Evolutionary conservation across 495 filamentous ascomycete species (phyloP).

Genomic region (Tuber umbilicatum): DNA sequence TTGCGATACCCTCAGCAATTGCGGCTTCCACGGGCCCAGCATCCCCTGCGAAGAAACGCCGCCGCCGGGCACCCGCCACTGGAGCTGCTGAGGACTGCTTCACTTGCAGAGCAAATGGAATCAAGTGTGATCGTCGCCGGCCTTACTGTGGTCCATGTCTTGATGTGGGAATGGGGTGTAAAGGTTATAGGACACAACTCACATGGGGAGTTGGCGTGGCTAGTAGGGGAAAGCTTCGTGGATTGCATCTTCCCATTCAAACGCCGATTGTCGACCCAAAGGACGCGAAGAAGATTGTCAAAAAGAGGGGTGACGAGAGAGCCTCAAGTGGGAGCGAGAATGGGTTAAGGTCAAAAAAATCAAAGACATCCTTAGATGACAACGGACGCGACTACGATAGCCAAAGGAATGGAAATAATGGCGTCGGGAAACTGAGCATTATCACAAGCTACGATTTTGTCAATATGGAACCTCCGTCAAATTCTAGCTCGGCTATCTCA

Average conservation of each 20-base stretch:
- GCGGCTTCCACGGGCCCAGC: conserved; percentile 17
- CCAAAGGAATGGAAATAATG: conserved; percentile 25
- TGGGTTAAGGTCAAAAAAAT: conserved; percentile 23
- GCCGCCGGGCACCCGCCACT: conserved; percentile 78
- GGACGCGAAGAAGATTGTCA: conserved; percentile 39
- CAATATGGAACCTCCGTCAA: conserved; percentile 48
- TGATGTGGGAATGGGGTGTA: conserved; percentile 84
- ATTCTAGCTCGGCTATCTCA: conserved; percentile 38
- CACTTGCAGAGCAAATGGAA: conserved; percentile 73
- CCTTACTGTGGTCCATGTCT: conserved; percentile 96
- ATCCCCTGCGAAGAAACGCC: conserved; percentile 55
- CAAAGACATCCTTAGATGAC: conserved; percentile 18
- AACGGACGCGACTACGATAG: conserved; percentile 30
- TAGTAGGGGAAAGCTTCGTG: conserved; percentile 89
- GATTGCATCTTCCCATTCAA: conserved; percentile 75
- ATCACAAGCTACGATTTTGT: conserved; percentile 50
- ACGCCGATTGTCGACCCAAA: conserved; percentile 56
- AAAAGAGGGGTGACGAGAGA: conserved; percentile 46
- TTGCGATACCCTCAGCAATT: conserved; percentile 34
- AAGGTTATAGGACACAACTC: conserved; percentile 92
- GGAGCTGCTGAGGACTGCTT: conserved; percentile 96
- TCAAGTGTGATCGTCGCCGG: conserved; percentile 82
- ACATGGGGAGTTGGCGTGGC: conserved; percentile 98
- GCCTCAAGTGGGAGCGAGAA: conserved; percentile 26
- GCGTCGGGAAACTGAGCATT: conserved; percentile 38